Evolutionary conservation across 1,139 yeast species (phyloP).

Genomic region (Hemisphaericaspora xylanilytica): DNA sequence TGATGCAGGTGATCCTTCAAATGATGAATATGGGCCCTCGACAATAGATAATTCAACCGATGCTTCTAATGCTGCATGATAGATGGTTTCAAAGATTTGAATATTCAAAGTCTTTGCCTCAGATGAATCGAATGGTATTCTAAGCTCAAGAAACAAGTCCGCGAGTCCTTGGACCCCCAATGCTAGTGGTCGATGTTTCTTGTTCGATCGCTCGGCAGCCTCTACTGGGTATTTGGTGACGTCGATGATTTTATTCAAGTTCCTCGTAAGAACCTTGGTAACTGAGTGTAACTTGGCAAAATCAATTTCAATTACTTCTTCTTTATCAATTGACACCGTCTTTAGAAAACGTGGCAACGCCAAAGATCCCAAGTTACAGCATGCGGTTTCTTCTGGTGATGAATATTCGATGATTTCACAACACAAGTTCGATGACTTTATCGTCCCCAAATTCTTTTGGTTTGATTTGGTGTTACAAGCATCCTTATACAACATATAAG

Average conservation of each 20-base stretch:
- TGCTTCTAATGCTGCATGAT: conserved; percentile 82
- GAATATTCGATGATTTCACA: conserved; percentile 59
- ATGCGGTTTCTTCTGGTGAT: conserved; percentile 54
- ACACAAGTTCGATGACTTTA: conserved; percentile 57
- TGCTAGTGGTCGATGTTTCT: conserved; percentile 82
- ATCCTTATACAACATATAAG: conserved; percentile 57
- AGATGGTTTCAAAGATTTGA: conserved; percentile 85
- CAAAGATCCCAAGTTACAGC: conserved; percentile 53
- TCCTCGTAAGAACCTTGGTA: conserved; percentile 69
- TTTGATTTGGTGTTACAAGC: conserved; percentile 54
- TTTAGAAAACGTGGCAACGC: conserved; percentile 48
- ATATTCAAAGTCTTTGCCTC: conserved; percentile 70
- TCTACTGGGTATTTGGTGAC: conserved; percentile 75
- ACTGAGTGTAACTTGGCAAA: conserved; percentile 69
- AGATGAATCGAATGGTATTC: conserved; percentile 76
- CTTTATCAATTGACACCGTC: conserved; percentile 31
- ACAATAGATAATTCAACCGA: conserved; percentile 69
- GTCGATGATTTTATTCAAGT: conserved; percentile 76
- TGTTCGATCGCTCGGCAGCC: conserved; percentile 66
- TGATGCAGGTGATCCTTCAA: conserved; percentile 80
- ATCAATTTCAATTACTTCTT: conserved; percentile 52
- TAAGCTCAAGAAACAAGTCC: conserved; percentile 72
- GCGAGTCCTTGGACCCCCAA: conserved; percentile 91
- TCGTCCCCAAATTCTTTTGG: conserved; percentile 54
- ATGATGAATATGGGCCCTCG: conserved; percentile 67